These are phyloP conservation scores for Rhypophila decipiens DNA, from an alignment of 495 filamentous ascomycete species.

Conservation along the genomic window DNA sequence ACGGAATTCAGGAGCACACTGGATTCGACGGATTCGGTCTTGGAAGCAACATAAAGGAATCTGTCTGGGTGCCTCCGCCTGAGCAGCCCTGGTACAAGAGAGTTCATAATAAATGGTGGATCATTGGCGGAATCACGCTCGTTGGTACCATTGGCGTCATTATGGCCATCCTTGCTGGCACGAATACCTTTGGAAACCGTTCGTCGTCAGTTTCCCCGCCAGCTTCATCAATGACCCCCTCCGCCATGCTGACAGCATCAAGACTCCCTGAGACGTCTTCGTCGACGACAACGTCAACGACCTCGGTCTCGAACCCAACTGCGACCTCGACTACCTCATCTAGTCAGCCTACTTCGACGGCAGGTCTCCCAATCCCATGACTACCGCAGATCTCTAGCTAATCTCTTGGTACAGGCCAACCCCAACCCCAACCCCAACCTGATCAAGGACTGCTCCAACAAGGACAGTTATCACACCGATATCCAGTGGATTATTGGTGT, in stretches of 20 bases:
- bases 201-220: no score
- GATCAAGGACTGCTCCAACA: no score
- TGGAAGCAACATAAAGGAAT: conserved; percentile 8
- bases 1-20: conserved; percentile 5
- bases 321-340: no score
- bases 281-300: no score
- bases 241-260: neutral
- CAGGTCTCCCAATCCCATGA: no score
- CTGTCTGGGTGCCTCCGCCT: conserved; percentile 10
- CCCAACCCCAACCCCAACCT: neutral
- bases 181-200: conserved; percentile 9
- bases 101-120: conserved; percentile 13
- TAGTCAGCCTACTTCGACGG: no score
- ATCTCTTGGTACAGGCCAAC: no score
- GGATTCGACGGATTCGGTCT: neutral
- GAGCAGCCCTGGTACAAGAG: conserved; percentile 20
- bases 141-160: conserved; percentile 19
- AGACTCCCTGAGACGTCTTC: conserved; percentile 7
- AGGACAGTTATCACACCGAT: conserved; percentile 10
- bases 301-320: no score
- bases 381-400: no score
- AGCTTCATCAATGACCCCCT: no score
- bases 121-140: conserved; percentile 8
- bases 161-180: conserved; percentile 23
- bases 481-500: conserved; percentile 11